phyloP scores from a whole-genome alignment of 2,329 filamentous ascomycete genomes.

The Botrytis porri region DNA sequence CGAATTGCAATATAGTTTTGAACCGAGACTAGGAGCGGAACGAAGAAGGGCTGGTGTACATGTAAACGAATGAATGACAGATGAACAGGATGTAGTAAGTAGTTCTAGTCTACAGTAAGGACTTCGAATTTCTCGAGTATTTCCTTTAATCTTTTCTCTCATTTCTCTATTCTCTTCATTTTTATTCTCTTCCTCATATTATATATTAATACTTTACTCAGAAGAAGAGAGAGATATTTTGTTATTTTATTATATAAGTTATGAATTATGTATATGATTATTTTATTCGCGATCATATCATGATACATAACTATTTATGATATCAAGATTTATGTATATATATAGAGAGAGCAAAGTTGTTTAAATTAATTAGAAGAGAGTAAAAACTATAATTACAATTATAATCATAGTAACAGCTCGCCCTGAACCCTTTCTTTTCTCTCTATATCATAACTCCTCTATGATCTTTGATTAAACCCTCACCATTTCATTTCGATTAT shows the following conservation, averaged over 20 bases:
- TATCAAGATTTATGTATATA: too few relatives aligned
- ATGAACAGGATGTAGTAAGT: background rate
- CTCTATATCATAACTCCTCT: background rate
- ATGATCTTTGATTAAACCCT: too few relatives aligned
- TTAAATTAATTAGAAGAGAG: too few relatives aligned
- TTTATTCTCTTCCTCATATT: background rate
- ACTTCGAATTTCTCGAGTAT: background rate
- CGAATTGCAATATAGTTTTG: background rate
- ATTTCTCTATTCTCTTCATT: background rate
- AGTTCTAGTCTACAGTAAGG: background rate
- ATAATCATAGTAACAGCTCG: too few relatives aligned
- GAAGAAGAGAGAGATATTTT: background rate
- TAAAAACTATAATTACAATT: too few relatives aligned
- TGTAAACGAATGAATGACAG: background rate
- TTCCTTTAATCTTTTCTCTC: background rate
- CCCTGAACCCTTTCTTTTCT: too few relatives aligned
- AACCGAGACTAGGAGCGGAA: background rate
- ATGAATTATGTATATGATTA: too few relatives aligned
- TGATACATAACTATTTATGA: too few relatives aligned
- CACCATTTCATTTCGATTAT: background rate
- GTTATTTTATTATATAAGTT: too few relatives aligned
- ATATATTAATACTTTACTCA: background rate
- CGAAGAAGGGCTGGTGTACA: background rate
- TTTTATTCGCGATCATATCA: background rate
- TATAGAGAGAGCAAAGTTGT: too few relatives aligned